A percentile compares a stretch with the other conserved stretches of the same genome.
phyloP scores from a whole-genome alignment of 1,284 basidiomycete genomes.

The Serendipita sp. region DNA sequence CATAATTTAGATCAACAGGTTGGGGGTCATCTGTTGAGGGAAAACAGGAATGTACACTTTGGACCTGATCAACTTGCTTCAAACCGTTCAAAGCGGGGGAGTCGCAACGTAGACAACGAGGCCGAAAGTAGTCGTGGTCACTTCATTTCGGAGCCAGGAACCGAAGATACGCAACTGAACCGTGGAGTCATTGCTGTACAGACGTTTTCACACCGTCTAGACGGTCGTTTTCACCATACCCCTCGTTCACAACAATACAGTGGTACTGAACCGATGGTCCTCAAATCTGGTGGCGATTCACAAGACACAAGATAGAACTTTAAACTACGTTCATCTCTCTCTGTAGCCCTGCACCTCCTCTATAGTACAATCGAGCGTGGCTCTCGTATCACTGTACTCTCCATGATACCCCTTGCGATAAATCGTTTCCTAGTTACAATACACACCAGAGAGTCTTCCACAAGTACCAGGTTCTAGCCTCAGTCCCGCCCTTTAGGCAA shows the following conservation, averaged over 20 bases:
- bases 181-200: background rate
- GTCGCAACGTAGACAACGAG: background rate
- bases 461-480: background rate
- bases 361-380: no score
- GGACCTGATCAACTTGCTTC: no score
- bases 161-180: background rate
- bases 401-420: no score
- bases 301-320: no score
- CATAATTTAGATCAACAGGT: background rate
- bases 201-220: background rate
- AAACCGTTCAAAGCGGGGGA: background rate
- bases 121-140: background rate
- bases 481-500: background rate
- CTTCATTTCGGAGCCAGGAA: background rate
- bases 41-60: no score
- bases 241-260: background rate
- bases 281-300: background rate
- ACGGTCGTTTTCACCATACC: background rate
- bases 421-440: no score
- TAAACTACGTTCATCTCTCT: no score
- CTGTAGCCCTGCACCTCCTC: no score
- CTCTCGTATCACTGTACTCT: no score
- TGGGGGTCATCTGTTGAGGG: background rate
- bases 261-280: background rate
- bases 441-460: no score